Evolutionary conservation across 208 protist species (phyloP), one percentile per base, ranked within the genome.

Genomic region (Herpetomonas tarakana): DNA sequence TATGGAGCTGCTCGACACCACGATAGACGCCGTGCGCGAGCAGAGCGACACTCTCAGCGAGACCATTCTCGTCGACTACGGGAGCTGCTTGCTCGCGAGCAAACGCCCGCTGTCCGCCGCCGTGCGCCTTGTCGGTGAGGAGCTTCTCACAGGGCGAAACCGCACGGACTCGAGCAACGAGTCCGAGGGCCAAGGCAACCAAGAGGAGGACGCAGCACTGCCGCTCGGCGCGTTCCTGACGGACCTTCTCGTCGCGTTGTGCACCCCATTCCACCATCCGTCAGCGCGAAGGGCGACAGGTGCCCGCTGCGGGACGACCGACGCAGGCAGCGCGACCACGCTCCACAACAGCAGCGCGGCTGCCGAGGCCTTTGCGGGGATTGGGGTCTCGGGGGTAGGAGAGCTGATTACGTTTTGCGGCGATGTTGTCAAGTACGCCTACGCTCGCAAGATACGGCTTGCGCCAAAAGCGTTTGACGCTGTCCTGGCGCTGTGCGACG

Each of bases 181-280:
- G 0, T 9, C 18, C 18, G 39, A 41, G 3, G n/a, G n/a, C n/a
- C n/a, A n/a, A n/a, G n/a, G n/a, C n/a, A n/a, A n/a, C n/a, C n/a
- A n/a, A n/a, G 39, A 69, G n/a, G 31, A 47, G 1, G 45, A 44
- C 2, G 69, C 58, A 4, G 53, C 65, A 21, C 35, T 84, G 35
- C 69, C 79, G 11, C 65, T 95, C 4, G 67, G 76, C 22, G 83
- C 78, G 2, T 95, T 95, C 67, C 53, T 95, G 31, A 90, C 80
- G 38, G 89, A 95, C 39, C 51, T 95, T 12, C 70, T 94, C 39
- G 54, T 79, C 49, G 56, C 67, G 2, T 69, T 93, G 4, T 82
- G 82, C 57, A 12, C 46, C 3, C n/a, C n/a, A n/a, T n/a, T n/a
- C n/a, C n/a, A n/a, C n/a, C n/a, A n/a, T n/a, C n/a, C n/a, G n/a